Percentiles rank a stretch among this genome's conserved stretches.
These are phyloP conservation scores for Tetracladium marchalianum DNA, from an alignment of 495 filamentous ascomycete genomes.

Conservation along the genomic window DNA sequence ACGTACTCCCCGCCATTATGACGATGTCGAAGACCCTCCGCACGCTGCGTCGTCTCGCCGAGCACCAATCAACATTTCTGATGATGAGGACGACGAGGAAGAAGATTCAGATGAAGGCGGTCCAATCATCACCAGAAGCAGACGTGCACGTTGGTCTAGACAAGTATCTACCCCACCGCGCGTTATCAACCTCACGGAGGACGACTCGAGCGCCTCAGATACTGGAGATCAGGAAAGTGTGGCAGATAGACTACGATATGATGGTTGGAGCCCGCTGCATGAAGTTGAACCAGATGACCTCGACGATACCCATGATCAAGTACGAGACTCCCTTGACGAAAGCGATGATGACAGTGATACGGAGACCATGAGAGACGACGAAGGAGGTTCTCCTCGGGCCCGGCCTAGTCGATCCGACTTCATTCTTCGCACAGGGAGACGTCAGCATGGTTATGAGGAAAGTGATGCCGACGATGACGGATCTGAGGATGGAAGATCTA, in stretches of 20 bases:
- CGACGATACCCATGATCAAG: conserved; percentile 2
- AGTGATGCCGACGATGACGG: conserved; percentile 8
- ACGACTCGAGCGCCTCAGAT: conserved; percentile 11
- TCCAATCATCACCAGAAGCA: conserved; percentile 9
- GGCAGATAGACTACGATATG: conserved; percentile 11
- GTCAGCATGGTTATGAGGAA: too few species aligned
- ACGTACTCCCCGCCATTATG: too few species aligned
- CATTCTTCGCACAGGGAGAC: too few species aligned
- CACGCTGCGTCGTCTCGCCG: too few species aligned
- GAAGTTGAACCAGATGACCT: conserved; percentile 10
- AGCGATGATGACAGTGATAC: conserved; percentile 18
- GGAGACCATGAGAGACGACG: conserved; percentile 11
- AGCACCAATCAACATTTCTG: conserved; percentile 10
- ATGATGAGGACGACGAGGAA: conserved; percentile 9
- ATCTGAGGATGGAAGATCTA: conserved; percentile 1
- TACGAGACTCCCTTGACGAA: neutral
- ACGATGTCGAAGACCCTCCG: too few species aligned
- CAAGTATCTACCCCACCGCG: conserved; percentile 1
- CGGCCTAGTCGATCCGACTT: too few species aligned
- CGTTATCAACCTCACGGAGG: neutral
- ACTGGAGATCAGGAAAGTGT: conserved; percentile 11
- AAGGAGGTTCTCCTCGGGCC: too few species aligned
- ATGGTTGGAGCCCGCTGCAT: conserved; percentile 20
- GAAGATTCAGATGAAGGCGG: conserved; percentile 19
- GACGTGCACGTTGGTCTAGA: neutral